Percentiles rank a stretch among this genome's conserved stretches.
Conservation (phyloP, 2,329 filamentous ascomycete species). For the Sclerotinia sclerotiorum region DNA sequence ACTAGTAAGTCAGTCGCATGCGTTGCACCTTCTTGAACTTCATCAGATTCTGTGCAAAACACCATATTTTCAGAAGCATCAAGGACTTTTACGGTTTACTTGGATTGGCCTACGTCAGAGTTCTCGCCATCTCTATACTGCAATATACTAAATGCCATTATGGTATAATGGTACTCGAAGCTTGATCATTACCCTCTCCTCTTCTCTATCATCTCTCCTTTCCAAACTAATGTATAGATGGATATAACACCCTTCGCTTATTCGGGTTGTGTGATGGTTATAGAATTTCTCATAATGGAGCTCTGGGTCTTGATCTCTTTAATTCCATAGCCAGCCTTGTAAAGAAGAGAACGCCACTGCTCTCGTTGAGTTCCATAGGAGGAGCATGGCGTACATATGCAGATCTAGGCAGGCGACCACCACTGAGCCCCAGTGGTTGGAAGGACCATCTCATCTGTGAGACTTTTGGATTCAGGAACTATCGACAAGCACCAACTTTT, state of each 20-base stretch:
- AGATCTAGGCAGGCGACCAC: slow-evolving; percentile 42
- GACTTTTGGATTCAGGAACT: slow-evolving; percentile 30
- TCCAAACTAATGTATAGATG: background rate
- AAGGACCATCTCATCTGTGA: slow-evolving; percentile 48
- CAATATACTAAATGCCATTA: background rate
- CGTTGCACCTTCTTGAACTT: background rate
- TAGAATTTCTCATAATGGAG: background rate
- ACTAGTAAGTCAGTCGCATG: background rate
- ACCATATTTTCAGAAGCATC: background rate
- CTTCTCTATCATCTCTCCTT: background rate
- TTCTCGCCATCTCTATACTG: background rate
- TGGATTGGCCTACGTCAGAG: background rate
- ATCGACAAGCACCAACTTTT: background rate
- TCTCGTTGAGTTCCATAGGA: slow-evolving; percentile 41
- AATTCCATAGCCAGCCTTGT: background rate
- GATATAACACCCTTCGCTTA: background rate
- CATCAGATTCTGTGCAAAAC: background rate
- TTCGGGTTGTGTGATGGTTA: background rate
- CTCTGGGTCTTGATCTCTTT: background rate
- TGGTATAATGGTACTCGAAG: background rate
- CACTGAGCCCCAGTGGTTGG: slow-evolving; percentile 41
- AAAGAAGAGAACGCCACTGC: background rate
- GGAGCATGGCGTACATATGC: slow-evolving; percentile 42
- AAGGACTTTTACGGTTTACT: background rate
- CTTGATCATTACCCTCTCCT: background rate